Evolutionary conservation across 1,139 yeast genomes (phyloP).

Genomic region (Nakaseomyces glabratus): DNA sequence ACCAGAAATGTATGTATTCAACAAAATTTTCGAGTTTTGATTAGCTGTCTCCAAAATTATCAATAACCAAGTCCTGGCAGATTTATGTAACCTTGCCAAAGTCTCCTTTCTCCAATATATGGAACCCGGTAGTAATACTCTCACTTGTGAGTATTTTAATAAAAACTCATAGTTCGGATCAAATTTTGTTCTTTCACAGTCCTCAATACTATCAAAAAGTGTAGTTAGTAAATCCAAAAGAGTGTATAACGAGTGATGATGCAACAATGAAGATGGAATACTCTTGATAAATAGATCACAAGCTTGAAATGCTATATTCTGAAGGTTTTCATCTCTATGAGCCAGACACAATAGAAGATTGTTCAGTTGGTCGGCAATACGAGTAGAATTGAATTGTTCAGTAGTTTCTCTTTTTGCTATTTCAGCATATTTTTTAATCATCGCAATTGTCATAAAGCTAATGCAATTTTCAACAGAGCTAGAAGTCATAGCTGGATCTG

Average conservation of each 20-base stretch:
- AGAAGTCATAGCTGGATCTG: constrained; percentile 69
- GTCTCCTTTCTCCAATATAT: constrained; percentile 68
- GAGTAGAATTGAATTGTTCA: constrained; percentile 43
- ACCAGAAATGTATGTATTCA: constrained; percentile 64
- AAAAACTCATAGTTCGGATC: constrained; percentile 67
- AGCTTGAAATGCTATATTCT: constrained; percentile 71
- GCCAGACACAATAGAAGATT: constrained; percentile 63
- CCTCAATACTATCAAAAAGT: constrained; percentile 70
- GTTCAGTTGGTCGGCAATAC: constrained; percentile 64
- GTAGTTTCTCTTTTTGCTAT: constrained; percentile 30
- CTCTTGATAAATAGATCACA: constrained; percentile 59
- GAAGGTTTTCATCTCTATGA: constrained; percentile 67
- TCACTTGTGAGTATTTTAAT: constrained; percentile 52
- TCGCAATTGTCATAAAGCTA: constrained; percentile 53
- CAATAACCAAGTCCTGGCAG: constrained; percentile 61
- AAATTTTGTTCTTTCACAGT: constrained; percentile 80
- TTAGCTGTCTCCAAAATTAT: constrained; percentile 47
- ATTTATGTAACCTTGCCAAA: constrained; percentile 47
- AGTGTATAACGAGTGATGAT: constrained; percentile 62
- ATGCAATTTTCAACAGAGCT: constrained; percentile 61
- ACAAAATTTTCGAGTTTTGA: constrained; percentile 66
- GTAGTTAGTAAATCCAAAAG: constrained; percentile 72
- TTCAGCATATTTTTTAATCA: constrained; percentile 47
- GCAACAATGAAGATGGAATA: constrained; percentile 79
- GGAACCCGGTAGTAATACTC: constrained; percentile 66